A percentile compares a stretch with the other conserved stretches of the same genome.
These are phyloP conservation scores for Centaurea solstitialis DNA, from an alignment of 129 eudicot genomes.

Conservation along the genomic window DNA sequence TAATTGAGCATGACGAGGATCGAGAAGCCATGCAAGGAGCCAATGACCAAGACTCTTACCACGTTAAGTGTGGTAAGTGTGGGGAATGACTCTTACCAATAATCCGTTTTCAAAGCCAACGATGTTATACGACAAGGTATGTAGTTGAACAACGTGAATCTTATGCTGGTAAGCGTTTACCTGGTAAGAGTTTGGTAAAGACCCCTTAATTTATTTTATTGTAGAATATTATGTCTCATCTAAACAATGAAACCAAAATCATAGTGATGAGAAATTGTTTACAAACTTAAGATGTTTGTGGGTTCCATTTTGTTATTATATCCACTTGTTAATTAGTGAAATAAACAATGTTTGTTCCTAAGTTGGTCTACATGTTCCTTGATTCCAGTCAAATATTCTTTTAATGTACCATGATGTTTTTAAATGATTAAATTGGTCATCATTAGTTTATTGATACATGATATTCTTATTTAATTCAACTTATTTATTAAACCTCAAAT, in stretches of 20 bases:
- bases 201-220: not conserved
- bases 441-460: not conserved
- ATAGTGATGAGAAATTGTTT: not conserved
- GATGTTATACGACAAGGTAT: no score
- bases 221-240: not conserved
- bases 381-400: not conserved
- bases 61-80: no score
- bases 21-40: no score
- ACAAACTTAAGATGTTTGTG: not conserved
- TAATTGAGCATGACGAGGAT: no score
- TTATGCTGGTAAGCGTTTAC: no score
- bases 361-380: not conserved
- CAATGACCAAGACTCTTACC: no score
- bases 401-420: not conserved
- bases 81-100: no score
- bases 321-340: not conserved
- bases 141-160: no score
- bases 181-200: no score
- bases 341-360: not conserved
- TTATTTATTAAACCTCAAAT: not conserved
- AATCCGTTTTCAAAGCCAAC: no score
- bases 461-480: not conserved
- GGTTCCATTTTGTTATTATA: conserved; percentile 1
- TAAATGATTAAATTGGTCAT: not conserved
- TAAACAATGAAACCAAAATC: not conserved